phyloP scores from a whole-genome alignment of 441 rosid species.

The Corymbia calophylla region DNA sequence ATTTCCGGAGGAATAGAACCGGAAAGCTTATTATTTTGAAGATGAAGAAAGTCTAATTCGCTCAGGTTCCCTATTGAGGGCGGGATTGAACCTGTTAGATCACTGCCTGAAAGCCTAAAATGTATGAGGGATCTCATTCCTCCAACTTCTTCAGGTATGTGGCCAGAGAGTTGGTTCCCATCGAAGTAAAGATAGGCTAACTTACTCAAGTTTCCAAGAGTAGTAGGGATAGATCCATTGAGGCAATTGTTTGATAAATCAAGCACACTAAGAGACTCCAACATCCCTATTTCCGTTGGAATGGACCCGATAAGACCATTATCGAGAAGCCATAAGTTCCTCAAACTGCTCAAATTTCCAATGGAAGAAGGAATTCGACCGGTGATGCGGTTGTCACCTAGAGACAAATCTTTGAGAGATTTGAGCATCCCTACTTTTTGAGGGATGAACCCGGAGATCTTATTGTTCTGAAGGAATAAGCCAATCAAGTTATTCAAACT shows the following conservation, averaged over 20 bases:
- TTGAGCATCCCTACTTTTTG: conserved; percentile 7
- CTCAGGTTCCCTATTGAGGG: too few relatives aligned
- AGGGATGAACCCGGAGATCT: conserved; percentile 20
- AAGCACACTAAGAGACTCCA: background rate
- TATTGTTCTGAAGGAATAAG: background rate
- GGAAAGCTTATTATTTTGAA: background rate
- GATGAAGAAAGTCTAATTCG: too few relatives aligned
- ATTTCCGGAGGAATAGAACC: background rate
- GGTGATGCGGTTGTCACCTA: background rate
- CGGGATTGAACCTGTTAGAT: too few relatives aligned
- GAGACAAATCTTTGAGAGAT: background rate
- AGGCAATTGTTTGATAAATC: background rate
- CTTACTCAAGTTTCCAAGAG: too few relatives aligned
- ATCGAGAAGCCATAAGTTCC: background rate
- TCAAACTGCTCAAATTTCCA: background rate
- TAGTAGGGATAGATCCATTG: background rate
- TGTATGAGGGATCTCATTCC: too few relatives aligned
- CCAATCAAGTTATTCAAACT: too few relatives aligned
- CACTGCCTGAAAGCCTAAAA: too few relatives aligned
- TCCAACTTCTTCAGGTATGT: too few relatives aligned
- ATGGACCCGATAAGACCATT: conserved; percentile 4
- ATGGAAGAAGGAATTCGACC: background rate
- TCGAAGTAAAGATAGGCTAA: too few relatives aligned
- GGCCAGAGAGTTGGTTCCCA: too few relatives aligned
- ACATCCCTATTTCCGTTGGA: background rate